Percentiles rank a stretch among this genome's conserved stretches.
Conservation (phyloP, 345 rosid species). For the Acer yangbiense region DNA sequence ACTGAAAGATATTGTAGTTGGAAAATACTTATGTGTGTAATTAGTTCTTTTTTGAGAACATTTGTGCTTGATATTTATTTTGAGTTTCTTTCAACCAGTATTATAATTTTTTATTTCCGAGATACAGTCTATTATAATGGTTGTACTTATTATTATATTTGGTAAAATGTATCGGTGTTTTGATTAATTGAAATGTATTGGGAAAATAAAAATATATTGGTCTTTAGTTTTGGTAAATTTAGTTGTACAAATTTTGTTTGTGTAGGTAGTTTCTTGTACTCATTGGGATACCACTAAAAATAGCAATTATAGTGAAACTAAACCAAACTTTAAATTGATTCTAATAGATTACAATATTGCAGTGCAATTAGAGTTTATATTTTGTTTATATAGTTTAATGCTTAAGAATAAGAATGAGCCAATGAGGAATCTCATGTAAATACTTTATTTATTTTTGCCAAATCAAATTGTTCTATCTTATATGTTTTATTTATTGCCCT, state of each 20-base stretch:
- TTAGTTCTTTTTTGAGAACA: background rate
- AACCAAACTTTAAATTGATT: background rate
- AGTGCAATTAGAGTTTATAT: background rate
- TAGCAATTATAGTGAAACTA: background rate
- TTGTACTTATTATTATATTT: background rate
- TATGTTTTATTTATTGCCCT: background rate
- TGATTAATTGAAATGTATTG: background rate
- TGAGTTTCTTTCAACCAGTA: background rate
- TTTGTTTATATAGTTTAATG: background rate
- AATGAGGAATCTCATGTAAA: background rate
- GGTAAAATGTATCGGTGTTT: background rate
- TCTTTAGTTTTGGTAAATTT: background rate
- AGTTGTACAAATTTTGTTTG: background rate
- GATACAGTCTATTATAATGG: background rate
- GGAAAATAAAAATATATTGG: background rate
- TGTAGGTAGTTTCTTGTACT: background rate
- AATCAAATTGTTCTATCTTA: background rate
- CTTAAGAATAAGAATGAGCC: background rate
- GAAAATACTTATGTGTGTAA: background rate
- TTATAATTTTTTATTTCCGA: background rate
- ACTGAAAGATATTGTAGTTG: background rate
- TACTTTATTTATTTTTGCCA: background rate
- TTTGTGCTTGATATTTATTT: background rate
- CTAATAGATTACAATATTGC: background rate
- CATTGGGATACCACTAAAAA: background rate